Percentiles rank a stretch among this genome's conserved stretches.
Conservation (phyloP, 2,329 filamentous ascomycete genomes). For the Hypoxylon sp. region DNA sequence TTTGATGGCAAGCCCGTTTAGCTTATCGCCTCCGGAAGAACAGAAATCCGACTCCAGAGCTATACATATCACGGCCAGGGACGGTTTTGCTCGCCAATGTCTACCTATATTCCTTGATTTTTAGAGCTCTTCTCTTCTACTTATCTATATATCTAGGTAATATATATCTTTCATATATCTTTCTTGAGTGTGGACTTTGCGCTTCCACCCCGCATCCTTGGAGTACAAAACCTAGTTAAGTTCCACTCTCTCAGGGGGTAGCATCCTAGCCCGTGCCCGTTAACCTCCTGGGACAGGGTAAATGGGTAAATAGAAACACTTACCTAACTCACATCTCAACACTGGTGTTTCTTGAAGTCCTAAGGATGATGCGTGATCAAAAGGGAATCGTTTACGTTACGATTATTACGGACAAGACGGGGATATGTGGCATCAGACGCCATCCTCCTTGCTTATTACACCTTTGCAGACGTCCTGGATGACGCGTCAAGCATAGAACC, state of each 20-base stretch:
- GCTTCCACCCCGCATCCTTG: constrained; percentile 14
- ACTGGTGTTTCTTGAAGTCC: not conserved
- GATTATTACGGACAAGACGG: constrained; percentile 13
- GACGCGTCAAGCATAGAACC: constrained; percentile 28
- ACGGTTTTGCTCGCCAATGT: too few relatives aligned
- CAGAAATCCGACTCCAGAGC: too few relatives aligned
- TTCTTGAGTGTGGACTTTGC: constrained; percentile 9
- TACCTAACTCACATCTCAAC: constrained; percentile 10
- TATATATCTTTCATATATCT: not conserved
- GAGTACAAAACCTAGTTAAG: constrained; percentile 3
- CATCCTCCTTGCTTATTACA: constrained; percentile 13
- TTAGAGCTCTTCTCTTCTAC: too few relatives aligned
- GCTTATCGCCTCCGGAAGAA: too few relatives aligned
- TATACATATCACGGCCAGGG: too few relatives aligned
- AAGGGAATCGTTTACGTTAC: constrained; percentile 19
- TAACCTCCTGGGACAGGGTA: constrained; percentile 15
- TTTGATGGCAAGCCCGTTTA: too few relatives aligned
- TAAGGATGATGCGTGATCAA: not conserved
- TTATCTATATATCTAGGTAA: not conserved
- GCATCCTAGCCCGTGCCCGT: constrained; percentile 1
- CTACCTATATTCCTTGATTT: too few relatives aligned
- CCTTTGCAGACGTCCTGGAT: constrained; percentile 6
- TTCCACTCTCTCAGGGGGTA: constrained; percentile 5
- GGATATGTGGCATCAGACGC: constrained; percentile 22
- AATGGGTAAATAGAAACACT: constrained; percentile 24